Conservation (phyloP, 2,329 filamentous ascomycete genomes). For the Neonectria punicea region DNA sequence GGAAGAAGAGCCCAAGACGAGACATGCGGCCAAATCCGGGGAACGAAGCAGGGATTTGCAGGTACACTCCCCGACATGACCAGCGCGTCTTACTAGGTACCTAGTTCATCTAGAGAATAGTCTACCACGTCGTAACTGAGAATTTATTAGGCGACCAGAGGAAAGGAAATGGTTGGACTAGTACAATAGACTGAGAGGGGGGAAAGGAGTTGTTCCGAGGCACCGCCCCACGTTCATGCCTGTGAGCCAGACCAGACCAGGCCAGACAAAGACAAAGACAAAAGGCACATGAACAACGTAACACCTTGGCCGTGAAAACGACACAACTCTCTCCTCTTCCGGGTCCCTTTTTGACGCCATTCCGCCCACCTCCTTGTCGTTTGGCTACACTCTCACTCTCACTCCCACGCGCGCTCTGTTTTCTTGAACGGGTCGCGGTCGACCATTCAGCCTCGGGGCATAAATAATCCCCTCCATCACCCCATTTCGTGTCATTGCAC, state of each 20-base stretch:
- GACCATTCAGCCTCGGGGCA: slow-evolving; percentile 3
- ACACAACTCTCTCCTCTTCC: slow-evolving; percentile 5
- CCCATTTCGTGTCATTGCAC: slow-evolving; percentile 6
- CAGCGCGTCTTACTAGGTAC: not conserved
- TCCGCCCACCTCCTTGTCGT: not conserved
- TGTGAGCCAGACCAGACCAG: not conserved
- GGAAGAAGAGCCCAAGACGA: not conserved
- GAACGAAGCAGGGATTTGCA: not conserved
- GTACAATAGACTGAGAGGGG: not conserved
- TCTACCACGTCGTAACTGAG: not conserved
- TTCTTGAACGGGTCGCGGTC: not conserved
- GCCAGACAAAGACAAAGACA: slow-evolving; percentile 8
- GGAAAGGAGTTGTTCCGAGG: slow-evolving; percentile 23
- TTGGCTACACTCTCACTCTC: not conserved
- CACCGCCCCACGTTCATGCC: slow-evolving; percentile 14
- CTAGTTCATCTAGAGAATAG: not conserved
- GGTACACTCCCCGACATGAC: not conserved
- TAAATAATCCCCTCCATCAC: slow-evolving; percentile 15
- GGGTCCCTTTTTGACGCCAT: not conserved
- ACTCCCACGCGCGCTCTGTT: not conserved
- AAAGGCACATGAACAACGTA: slow-evolving; percentile 40
- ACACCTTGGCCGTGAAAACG: slow-evolving; percentile 4
- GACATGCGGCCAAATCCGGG: not conserved
- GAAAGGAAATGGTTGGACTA: not conserved
- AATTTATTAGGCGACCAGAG: not conserved